Evolutionary conservation across 192 early-diverging fungal species (phyloP), one percentile per base, ranked within the genome.

Genomic region (Chytriomyces confervae): DNA sequence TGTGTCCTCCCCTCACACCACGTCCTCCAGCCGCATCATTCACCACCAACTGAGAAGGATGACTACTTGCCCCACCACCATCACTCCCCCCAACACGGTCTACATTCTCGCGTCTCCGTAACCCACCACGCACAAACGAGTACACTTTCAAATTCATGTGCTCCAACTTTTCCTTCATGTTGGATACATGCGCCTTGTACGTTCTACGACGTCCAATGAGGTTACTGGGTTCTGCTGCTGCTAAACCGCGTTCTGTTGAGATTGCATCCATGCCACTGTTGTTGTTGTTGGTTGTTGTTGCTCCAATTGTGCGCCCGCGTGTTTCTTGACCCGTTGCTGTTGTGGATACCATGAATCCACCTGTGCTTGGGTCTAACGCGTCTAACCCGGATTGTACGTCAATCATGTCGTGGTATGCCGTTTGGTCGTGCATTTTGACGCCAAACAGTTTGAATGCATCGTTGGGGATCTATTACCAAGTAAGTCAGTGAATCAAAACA

Each of bases 371-470:
- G 36, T 36, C 36, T 36, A 36, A 36, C 2, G 36, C 4, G 36
- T 36, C 36, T 36, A 36, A 36, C 36, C 36, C 36, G 4, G 36
- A 36, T 36, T 36, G 36, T 3, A 57, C 53, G 53, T 13, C 53
- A 57, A 57, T 65, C 63, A 65, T 29, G 36, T 65, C 63, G 24
- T 65, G 20, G 63, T 65, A 43, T 13, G 36, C 63, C 1, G 20
- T 29, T 23, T 65, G 3, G 1, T 65, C 63, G 24, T 65, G 27
- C 11, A 65, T 27, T 65, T 65, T 23, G 4, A 65, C 13, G 20
- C 63, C 63, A 57, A 57, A 57, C 16, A 57, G 53, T 13, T 36
- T 69, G 50, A 72, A 72, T 11, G 57, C 18, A 20, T 72, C 69
- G 27, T 72, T 57, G 18, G 69, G 69, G 51, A 72, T 72, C 69